A percentile compares a stretch with the other conserved stretches of the same genome.
Evolutionary conservation across 805 yeast species (phyloP).

Genomic region (Cyberlindnera lachancei): DNA sequence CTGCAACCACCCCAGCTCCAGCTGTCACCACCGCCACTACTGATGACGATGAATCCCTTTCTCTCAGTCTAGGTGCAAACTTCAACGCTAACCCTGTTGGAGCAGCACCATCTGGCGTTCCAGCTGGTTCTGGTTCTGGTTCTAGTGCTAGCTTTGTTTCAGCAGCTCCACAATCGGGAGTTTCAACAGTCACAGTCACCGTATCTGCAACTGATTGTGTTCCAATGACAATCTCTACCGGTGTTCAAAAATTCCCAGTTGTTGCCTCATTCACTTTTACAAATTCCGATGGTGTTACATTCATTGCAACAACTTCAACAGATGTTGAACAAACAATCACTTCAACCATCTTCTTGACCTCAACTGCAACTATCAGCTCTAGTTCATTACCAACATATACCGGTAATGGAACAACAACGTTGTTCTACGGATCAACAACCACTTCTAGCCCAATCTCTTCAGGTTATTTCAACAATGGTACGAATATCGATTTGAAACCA

Average conservation of each 20-base stretch:
- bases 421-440: slow-evolving; percentile 8
- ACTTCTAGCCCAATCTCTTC: slow-evolving; percentile 1
- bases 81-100: not conserved
- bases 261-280: slow-evolving; percentile 22
- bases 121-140: slow-evolving; percentile 3
- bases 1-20: slow-evolving; percentile 5
- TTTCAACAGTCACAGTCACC: slow-evolving; percentile 20
- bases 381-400: slow-evolving; percentile 1
- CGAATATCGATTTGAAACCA: slow-evolving; percentile 7
- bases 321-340: slow-evolving; percentile 22
- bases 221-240: slow-evolving; percentile 10
- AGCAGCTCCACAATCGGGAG: too few species aligned
- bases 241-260: slow-evolving; percentile 13
- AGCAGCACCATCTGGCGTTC: not conserved
- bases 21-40: slow-evolving; percentile 3
- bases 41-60: not conserved
- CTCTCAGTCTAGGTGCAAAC: not conserved
- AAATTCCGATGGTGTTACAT: slow-evolving; percentile 17
- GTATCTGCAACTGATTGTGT: slow-evolving; percentile 13
- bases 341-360: slow-evolving; percentile 11
- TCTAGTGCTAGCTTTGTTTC: slow-evolving; percentile 6
- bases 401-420: slow-evolving; percentile 4
- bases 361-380: slow-evolving; percentile 9
- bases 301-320: slow-evolving; percentile 19
- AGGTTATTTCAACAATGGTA: slow-evolving; percentile 12